These are phyloP conservation scores for Epichloe hybrida DNA, from an alignment of 2,329 filamentous ascomycete species.

Conservation along the genomic window DNA sequence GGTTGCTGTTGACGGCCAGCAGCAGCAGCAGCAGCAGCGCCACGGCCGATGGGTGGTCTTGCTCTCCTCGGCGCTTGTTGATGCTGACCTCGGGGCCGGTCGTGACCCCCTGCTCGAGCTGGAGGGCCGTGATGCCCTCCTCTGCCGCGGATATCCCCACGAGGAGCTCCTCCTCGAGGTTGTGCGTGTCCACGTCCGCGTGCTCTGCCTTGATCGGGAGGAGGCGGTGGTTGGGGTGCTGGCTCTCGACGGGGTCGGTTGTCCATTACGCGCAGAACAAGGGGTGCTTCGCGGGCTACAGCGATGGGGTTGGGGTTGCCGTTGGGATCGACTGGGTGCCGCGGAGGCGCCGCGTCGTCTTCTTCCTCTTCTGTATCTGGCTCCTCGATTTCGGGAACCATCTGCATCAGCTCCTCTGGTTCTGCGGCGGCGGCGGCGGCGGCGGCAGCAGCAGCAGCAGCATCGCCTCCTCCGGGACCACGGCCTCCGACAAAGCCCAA, in stretches of 20 bases:
- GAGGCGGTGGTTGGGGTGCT: slow-evolving; percentile 1
- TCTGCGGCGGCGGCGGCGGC: neutral
- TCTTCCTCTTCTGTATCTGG: slow-evolving; percentile 12
- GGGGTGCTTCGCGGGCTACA: slow-evolving; percentile 42
- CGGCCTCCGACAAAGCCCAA: slow-evolving; percentile 29
- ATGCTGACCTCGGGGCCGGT: neutral
- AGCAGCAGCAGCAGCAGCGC: neutral
- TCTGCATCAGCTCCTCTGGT: neutral
- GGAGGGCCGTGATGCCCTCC: neutral
- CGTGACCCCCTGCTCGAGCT: neutral
- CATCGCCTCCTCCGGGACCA: slow-evolving; percentile 3
- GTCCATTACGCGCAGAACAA: slow-evolving; percentile 40
- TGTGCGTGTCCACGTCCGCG: neutral
- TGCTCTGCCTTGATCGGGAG: neutral
- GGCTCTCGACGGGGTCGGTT: slow-evolving; percentile 17
- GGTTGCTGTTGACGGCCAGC: slow-evolving; percentile 1
- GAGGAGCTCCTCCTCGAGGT: neutral
- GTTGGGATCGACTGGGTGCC: slow-evolving; percentile 14
- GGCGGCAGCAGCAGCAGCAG: neutral
- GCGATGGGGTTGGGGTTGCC: slow-evolving; percentile 21
- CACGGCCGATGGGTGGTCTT: neutral
- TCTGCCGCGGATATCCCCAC: neutral
- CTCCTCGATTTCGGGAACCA: slow-evolving; percentile 9
- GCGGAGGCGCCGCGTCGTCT: slow-evolving; percentile 11
- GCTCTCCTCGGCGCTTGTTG: neutral